Base-by-base conservation (phyloP, 106 monocot genomes). In the Dendrobium officinale region DNA sequence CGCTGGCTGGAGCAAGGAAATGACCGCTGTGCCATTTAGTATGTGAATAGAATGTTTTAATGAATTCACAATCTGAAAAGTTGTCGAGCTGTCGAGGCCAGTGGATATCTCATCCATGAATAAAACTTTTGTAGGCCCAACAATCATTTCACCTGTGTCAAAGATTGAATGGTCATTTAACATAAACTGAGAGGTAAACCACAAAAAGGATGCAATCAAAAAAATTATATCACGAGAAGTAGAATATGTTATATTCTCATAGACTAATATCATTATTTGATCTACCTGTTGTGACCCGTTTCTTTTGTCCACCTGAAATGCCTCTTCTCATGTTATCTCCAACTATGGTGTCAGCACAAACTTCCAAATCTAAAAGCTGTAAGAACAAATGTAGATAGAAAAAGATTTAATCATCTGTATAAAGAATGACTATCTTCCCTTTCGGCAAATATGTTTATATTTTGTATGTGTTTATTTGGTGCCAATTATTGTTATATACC, bases 81-180 rank as follows among this genome's bases (percentile, higher is more conserved):
- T 79, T 20, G 85, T 86, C 9, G 85, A 86, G 82, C 85, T 82
- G 48, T 86, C 85, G 4, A 86, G 82, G 15, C 85, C 85, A n/a
- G 81, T 86, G 37, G 85, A 86, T 79, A 86, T 86, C 78, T 82
- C 85, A 67, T 86, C 85, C 85, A 86, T 86, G 75, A 86, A 82
- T 4, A 86, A 66, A 26, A 78, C 82, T 75, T 79, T 78, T 40
- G 81, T 27, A 31, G 86, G 86, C 33, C 86, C 86, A 72, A 83
- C 83, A 58, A 83, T 79, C 83, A 83, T 83, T 33, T 83, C 83
- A 44, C 83, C 83, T 83, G 55, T n/a, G 42, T 24, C 47, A 76
- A 13, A 48, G 22, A 10, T 76, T 48, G 48, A 76, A 13, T 6
- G 19, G 3, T 37, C 37, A 37, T 37, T 44, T 74, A 17, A 74